Evolutionary conservation across 768 basidiomycete genomes (phyloP), one percentile per base, ranked within the genome.

Genomic region (Suillus hirtellus): DNA sequence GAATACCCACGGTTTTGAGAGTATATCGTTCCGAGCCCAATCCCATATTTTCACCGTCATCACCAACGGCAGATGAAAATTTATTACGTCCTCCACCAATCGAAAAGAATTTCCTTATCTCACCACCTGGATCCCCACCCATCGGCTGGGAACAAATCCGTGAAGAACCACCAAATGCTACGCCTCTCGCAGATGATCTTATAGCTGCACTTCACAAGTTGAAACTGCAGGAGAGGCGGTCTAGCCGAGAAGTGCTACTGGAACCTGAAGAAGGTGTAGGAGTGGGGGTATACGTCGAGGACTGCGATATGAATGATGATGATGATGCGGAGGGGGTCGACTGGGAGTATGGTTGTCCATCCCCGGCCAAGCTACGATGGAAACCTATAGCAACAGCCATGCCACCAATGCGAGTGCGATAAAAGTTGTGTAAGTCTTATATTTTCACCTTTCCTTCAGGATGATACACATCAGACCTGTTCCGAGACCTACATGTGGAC

Each of bases 71-170:
- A 19, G 62, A 70, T 37, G 70, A 67, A 52, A 68, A 71, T 54
- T 68, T 66, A 66, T 84, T 96, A 42, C 84, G 82, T 47, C 94
- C 95, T 0, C 96, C 96, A 0, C 77, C 83, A 0, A 68, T 88
- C 44, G 91, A 95, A 69, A 94, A 94, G 77, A 99, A 99, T 78
- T 99, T 98, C 77, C 83, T 99, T 54, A 96, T 99, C 66, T 99
- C 97, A 0, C 97, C 97, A 0, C 97, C 97, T 4, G 97, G 97
- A 5, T 97, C 95, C 0, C 97, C 97, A 0, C 97, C 97, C 0
- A 88, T 96, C 1, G 97, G 96, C 3, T 99, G 97, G 97, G 95
- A 97, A 71, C 94, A 84, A 27, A 85, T 95, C 62, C 80, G 80
- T 58, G 96, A 99, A 75, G 95, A 96, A 9, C 93, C 94, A 19